phyloP scores from a whole-genome alignment of 768 basidiomycete species.

The Podaxis sp. region DNA sequence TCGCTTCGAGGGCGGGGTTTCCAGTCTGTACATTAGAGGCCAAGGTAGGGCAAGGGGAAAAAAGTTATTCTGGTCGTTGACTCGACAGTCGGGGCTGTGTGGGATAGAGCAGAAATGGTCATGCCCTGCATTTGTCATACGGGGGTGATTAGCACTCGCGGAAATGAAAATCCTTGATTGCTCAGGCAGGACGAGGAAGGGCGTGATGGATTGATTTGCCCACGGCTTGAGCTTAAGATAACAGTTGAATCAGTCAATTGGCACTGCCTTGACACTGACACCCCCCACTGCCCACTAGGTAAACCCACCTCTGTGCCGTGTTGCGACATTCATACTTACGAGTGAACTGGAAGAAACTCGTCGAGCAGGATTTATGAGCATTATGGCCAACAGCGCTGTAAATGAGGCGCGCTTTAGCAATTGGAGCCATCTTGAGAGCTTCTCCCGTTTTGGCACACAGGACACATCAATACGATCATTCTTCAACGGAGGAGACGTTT shows the following conservation, averaged over 20 bases:
- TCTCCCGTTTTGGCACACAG: constrained; percentile 6
- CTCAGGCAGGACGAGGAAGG: neutral
- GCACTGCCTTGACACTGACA: neutral
- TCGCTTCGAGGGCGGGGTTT: neutral
- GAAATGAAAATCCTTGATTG: too few species aligned
- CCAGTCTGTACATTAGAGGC: neutral
- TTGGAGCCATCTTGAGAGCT: constrained; percentile 9
- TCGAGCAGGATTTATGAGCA: neutral
- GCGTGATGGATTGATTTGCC: neutral
- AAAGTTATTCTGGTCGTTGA: neutral
- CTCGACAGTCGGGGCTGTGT: neutral
- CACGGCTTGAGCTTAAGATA: neutral
- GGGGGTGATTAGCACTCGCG: too few species aligned
- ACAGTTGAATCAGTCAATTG: too few species aligned
- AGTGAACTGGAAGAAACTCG: neutral
- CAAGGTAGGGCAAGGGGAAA: neutral
- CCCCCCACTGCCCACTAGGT: neutral
- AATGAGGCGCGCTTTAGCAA: constrained; percentile 1
- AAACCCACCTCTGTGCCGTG: neutral
- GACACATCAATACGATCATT: constrained; percentile 13
- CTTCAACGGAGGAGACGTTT: constrained; percentile 16
- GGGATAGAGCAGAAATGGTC: neutral
- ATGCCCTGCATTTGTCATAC: too few species aligned
- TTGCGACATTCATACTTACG: neutral
- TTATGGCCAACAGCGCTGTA: neutral